Evolutionary conservation across 495 filamentous ascomycete genomes (phyloP).

Genomic region (Symbiotaphrina buchneri): DNA sequence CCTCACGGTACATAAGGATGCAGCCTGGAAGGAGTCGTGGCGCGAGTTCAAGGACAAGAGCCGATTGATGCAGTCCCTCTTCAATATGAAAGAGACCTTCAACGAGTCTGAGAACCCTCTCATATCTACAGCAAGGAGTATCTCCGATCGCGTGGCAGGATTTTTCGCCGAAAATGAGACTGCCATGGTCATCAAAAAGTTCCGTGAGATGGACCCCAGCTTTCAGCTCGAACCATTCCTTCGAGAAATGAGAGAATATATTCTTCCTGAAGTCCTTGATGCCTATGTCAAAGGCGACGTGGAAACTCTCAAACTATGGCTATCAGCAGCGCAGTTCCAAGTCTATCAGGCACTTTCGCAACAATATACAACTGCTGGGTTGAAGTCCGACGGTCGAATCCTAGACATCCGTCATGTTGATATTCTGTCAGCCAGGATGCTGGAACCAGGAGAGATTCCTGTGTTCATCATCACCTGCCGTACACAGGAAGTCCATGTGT

Average conservation of each 20-base stretch:
- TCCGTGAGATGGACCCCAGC: constrained; percentile 84
- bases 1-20: constrained; percentile 87
- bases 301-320: constrained; percentile 80
- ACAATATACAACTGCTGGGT: constrained; percentile 79
- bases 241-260: constrained; percentile 89
- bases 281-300: constrained; percentile 93
- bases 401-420: constrained; percentile 89
- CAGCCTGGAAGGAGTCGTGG: constrained; percentile 92
- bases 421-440: constrained; percentile 64
- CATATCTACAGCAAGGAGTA: constrained; percentile 77
- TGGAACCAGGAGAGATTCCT: constrained; percentile 92
- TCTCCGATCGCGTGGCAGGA: constrained; percentile 76
- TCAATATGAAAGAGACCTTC: constrained; percentile 62
- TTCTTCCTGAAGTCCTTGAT: constrained; percentile 89
- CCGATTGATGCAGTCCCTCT: constrained; percentile 72
- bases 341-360: constrained; percentile 87
- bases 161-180: constrained; percentile 99
- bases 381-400: constrained; percentile 85
- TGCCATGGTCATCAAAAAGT: constrained; percentile 88
- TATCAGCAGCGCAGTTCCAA: constrained; percentile 80
- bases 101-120: constrained; percentile 93
- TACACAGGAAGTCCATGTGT: constrained; percentile 97
- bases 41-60: constrained; percentile 72
- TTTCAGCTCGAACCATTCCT: constrained; percentile 92
- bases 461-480: constrained; percentile 93